These are phyloP conservation scores for Ramaria rubella DNA, from an alignment of 768 basidiomycete species.

Conservation along the genomic window DNA sequence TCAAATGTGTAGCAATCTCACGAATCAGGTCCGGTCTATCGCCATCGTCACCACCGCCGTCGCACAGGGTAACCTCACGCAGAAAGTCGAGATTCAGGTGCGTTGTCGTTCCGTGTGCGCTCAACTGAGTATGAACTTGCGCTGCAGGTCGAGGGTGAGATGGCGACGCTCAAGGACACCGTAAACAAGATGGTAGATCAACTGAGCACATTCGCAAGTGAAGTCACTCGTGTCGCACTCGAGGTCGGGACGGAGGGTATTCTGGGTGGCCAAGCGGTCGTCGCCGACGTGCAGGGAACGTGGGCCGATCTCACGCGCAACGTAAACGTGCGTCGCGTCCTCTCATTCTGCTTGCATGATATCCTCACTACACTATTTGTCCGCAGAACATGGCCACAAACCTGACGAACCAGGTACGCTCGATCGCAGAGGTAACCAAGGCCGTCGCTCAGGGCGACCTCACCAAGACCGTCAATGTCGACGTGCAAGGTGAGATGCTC, in stretches of 20 bases:
- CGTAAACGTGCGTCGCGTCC: conserved; percentile 62
- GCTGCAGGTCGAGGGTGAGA: conserved; percentile 64
- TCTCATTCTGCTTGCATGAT: background rate
- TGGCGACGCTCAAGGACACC: conserved; percentile 74
- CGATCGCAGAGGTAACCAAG: conserved; percentile 81
- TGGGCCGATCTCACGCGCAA: conserved; percentile 88
- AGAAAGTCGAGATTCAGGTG: conserved; percentile 81
- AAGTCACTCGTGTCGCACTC: conserved; percentile 75
- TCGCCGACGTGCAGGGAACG: conserved; percentile 87
- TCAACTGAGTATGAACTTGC: background rate
- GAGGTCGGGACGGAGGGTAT: conserved; percentile 91
- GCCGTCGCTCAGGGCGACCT: conserved; percentile 80
- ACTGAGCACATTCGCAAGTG: conserved; percentile 77
- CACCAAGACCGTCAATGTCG: conserved; percentile 78
- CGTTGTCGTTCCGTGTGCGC: conserved; percentile 9
- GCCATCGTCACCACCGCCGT: conserved; percentile 85
- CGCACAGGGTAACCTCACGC: conserved; percentile 83
- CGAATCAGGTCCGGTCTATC: conserved; percentile 77
- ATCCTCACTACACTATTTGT: background rate
- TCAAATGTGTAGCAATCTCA: conserved; percentile 74
- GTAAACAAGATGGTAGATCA: conserved; percentile 96
- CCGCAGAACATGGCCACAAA: conserved; percentile 80
- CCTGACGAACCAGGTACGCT: conserved; percentile 80
- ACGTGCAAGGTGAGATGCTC: conserved; percentile 92
- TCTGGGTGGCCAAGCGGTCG: conserved; percentile 83